phyloP scores from a whole-genome alignment of 2,329 filamentous ascomycete species.

The Xylariaceae sp. region DNA sequence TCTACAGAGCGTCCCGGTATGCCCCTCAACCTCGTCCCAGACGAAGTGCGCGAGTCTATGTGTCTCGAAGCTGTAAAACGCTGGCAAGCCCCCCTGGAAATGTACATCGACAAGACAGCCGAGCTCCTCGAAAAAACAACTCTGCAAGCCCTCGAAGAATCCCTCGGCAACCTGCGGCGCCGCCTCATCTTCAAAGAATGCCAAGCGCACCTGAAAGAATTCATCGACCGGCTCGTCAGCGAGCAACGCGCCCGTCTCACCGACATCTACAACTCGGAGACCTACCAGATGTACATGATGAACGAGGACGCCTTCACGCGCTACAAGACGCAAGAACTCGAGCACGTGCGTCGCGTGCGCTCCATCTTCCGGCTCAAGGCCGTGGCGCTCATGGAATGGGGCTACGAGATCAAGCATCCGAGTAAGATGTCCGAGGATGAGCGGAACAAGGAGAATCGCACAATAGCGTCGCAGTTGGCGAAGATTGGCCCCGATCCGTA shows the following conservation, averaged over 20 bases:
- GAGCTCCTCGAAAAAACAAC: constrained; percentile 44
- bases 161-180: constrained; percentile 44
- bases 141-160: constrained; percentile 40
- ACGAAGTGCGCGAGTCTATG: constrained; percentile 55
- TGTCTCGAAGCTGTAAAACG: constrained; percentile 51
- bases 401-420: constrained; percentile 20
- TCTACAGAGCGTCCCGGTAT: constrained; percentile 45
- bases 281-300: constrained; percentile 52
- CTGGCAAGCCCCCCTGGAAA: constrained; percentile 51
- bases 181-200: constrained; percentile 47
- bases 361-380: constrained; percentile 46
- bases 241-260: constrained; percentile 37
- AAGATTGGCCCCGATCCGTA: constrained; percentile 56
- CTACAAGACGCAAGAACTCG: constrained; percentile 43
- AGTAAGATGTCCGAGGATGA: constrained; percentile 46
- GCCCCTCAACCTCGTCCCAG: constrained; percentile 50
- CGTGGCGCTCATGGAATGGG: constrained; percentile 35
- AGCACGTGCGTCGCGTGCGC: constrained; percentile 43
- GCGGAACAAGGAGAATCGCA: constrained; percentile 39
- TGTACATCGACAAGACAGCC: constrained; percentile 45
- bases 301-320: constrained; percentile 45
- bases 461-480: constrained; percentile 38
- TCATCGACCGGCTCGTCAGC: constrained; percentile 38
- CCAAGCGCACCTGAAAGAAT: constrained; percentile 38
- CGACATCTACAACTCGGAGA: constrained; percentile 49